These are phyloP conservation scores for Neurospora sp. DNA, from an alignment of 495 filamentous ascomycete species.

Conservation along the genomic window DNA sequence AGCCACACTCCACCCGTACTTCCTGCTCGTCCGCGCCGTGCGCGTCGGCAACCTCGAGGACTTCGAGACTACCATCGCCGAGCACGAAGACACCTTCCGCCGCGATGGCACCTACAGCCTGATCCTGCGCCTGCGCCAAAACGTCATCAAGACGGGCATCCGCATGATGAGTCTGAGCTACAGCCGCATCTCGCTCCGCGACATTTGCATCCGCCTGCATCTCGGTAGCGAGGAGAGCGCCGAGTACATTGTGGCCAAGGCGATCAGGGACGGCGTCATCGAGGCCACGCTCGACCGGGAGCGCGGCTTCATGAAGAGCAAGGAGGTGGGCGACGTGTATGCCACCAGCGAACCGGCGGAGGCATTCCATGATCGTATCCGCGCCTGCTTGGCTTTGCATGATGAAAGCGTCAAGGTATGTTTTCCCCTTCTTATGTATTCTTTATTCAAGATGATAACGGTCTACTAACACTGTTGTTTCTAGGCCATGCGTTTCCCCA, in stretches of 20 bases:
- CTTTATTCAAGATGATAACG: neutral
- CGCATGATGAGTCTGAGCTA: constrained; percentile 98
- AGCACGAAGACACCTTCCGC: constrained; percentile 73
- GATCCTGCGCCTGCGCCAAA: constrained; percentile 87
- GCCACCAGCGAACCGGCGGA: constrained; percentile 91
- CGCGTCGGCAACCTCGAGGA: constrained; percentile 89
- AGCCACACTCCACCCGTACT: constrained; percentile 78
- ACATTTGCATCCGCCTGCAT: constrained; percentile 90
- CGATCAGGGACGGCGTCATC: constrained; percentile 94
- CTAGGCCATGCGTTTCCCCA: constrained; percentile 95
- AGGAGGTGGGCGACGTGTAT: constrained; percentile 90
- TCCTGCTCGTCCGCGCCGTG: constrained; percentile 86
- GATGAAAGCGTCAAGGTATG: constrained; percentile 96
- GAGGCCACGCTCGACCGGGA: constrained; percentile 92
- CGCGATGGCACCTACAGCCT: constrained; percentile 92
- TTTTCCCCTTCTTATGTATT: neutral
- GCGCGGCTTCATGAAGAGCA: constrained; percentile 96
- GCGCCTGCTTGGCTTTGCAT: constrained; percentile 79
- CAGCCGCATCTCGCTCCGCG: constrained; percentile 90
- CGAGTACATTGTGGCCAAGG: constrained; percentile 98
- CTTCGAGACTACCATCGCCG: constrained; percentile 73
- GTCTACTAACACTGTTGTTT: constrained; percentile 8
- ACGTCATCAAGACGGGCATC: constrained; percentile 98
- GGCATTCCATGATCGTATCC: constrained; percentile 92
- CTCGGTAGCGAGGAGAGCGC: constrained; percentile 92